Base-by-base conservation (phyloP, 2,329 filamentous ascomycete genomes). In the Coniochaeta prunicola region DNA sequence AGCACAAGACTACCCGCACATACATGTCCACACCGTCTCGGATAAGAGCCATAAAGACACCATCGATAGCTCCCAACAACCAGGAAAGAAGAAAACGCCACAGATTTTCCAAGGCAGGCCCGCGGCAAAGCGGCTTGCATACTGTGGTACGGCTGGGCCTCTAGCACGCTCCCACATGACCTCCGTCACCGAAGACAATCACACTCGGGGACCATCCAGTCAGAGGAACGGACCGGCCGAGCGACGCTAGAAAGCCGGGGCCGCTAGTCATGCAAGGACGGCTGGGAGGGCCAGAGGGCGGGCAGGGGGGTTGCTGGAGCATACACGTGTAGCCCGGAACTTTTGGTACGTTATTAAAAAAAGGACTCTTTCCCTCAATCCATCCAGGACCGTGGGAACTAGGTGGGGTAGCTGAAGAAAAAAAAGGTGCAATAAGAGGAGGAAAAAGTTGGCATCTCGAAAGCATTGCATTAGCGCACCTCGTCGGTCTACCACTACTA, bases 181-280 rank as follows among this genome's bases (percentile, higher is more conserved):
- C 19, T 26, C 40, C 26, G 40, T 12, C 40, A 45, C 19, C 40
- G 24, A 30, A 50, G 7, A 10, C 8, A 45, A 4, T n/a, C 24
- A 12, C 12, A 8, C 24, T 6, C 10, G 45, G 45, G 24, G 36
- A 34, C 31, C 45, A 26, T 30, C 45, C 45, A 50, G 21, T 50
- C 45, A 50, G 21, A 50, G 45, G 21, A 50, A 50, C 45, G 45
- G 45, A 50, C 45, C 45, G 21, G 45, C n/a, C 21, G 21, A 28
- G 13, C 19, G 26, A 5, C 42, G 3, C 3, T 2, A 9, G n/a
- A n/a, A n/a, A n/a, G n/a, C 42, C 42, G 45, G 45, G 12, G 45
- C 45, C 45, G 24, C 45, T 50, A 50, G 45, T 50, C 26, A 50
- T 50, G 45, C 45, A 50, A 50, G 45, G 45, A 50, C 45, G 45